Base-by-base conservation (phyloP, 495 filamentous ascomycete genomes). In the Trichoderma asperelloides region DNA sequence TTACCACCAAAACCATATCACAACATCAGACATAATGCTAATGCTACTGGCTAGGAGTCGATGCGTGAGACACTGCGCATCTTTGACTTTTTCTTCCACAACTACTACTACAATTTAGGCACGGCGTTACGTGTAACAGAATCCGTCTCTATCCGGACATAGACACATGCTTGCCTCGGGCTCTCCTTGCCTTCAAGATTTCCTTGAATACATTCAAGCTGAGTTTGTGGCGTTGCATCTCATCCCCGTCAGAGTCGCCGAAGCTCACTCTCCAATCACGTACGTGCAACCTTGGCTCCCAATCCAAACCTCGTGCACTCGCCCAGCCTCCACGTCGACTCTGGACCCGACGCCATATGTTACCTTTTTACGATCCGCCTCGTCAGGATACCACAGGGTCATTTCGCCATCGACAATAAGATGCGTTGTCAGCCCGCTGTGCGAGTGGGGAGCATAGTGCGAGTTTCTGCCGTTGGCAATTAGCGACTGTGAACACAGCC, bases 291-390 rank as follows among this genome's bases (percentile, higher is more conserved):
- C 92, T 65, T 87, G 80, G 1, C 74, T 47, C 0, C 92, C 91
- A 70, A 93, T 87, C 92, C 91, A 95, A 23, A 95, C 91, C 80
- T 95, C 91, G 77, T 95, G 92, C 12, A 85, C 66, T 55, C 86
- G 84, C 0, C 82, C 81, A 1, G 89, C 88, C 9, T 88, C 88
- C 3, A 96, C 90, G 77, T 94, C 91, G n/a, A 95, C 73, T 66
- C 91, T 79, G 16, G 82, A 85, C 0, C 91, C 91, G 2, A 80
- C 80, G 0, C 84, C 82, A 72, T 89, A 91, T 2, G 87, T 92
- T 74, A 85, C 85, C 76, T 88, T 91, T 67, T 74, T 82, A 0
- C 80, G 80, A 33, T 72, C 75, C 51, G 80, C 78, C 66, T 93
- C 91, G 21, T 88, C 75, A 0, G 90, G 91, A 72, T 93, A 95